These are phyloP conservation scores for Dalechampia spathulata DNA, from an alignment of 441 rosid genomes.

Conservation along the genomic window DNA sequence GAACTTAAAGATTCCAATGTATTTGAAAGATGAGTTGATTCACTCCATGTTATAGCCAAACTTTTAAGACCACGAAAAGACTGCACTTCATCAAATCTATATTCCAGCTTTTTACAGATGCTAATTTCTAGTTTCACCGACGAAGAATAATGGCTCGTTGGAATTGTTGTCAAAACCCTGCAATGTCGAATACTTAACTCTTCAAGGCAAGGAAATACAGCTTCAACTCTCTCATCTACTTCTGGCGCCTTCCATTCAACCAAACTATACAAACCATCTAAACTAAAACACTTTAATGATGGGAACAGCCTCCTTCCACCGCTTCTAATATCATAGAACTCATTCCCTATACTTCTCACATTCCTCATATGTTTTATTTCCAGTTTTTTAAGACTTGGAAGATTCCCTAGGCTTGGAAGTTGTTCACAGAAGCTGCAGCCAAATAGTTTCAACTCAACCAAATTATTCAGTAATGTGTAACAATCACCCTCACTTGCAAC, in stretches of 20 bases:
- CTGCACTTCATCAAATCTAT: no score
- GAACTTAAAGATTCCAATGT: slow-evolving; percentile 9
- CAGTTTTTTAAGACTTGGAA: slow-evolving; percentile 14
- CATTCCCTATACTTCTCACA: slow-evolving; percentile 11
- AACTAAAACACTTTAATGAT: no score
- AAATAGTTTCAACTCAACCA: slow-evolving; percentile 12
- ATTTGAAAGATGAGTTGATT: neutral
- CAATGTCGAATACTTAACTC: no score
- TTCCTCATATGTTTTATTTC: neutral
- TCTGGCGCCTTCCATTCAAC: no score
- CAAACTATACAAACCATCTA: no score
- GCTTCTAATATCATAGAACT: slow-evolving; percentile 3
- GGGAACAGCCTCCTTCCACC: neutral
- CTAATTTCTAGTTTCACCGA: no score
- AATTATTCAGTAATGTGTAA: neutral
- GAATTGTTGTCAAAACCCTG: no score
- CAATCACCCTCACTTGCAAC: neutral
- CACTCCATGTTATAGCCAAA: neutral
- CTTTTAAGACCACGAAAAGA: neutral
- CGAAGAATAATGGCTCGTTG: no score
- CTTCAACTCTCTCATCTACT: no score
- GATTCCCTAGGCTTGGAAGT: slow-evolving; percentile 19
- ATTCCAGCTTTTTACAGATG: no score
- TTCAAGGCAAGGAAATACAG: no score
- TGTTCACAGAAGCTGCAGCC: neutral